phyloP scores from a whole-genome alignment of 2,329 filamentous ascomycete species.

The Malbranchea zuffiana region DNA sequence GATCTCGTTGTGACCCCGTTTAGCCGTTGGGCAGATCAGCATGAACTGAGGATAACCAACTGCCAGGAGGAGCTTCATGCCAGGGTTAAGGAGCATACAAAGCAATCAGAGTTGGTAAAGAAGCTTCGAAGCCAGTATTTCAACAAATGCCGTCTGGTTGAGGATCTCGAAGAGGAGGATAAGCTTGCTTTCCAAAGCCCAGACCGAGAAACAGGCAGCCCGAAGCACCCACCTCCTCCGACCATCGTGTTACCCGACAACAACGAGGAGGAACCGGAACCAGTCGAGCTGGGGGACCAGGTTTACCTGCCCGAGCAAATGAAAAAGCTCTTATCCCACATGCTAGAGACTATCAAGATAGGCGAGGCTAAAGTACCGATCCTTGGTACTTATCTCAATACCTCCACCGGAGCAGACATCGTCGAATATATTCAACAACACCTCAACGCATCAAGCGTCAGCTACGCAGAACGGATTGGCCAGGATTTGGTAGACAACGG shows the following conservation, averaged over 20 bases:
- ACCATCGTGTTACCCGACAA: conserved; percentile 79
- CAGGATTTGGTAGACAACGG: conserved; percentile 82
- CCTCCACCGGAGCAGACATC: conserved; percentile 81
- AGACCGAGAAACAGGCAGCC: conserved; percentile 46
- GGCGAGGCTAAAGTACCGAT: conserved; percentile 93
- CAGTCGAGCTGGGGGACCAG: conserved; percentile 83
- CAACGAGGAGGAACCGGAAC: conserved; percentile 61
- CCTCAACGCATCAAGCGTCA: conserved; percentile 71
- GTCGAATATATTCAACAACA: conserved; percentile 88
- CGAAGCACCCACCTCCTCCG: conserved; percentile 43
- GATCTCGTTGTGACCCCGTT: conserved; percentile 94
- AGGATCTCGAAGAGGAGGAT: conserved; percentile 96
- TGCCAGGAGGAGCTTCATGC: conserved; percentile 89
- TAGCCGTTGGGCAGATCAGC: conserved; percentile 88
- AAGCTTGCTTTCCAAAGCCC: conserved; percentile 94
- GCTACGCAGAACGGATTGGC: conserved; percentile 86
- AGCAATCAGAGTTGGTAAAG: conserved; percentile 78
- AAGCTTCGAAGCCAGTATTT: conserved; percentile 95
- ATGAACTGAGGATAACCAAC: conserved; percentile 80
- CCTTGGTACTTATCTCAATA: conserved; percentile 87
- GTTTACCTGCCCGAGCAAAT: conserved; percentile 74
- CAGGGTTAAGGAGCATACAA: conserved; percentile 85
- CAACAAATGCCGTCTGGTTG: conserved; percentile 94
- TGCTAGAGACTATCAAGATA: conserved; percentile 75
- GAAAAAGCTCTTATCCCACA: conserved; percentile 79